Evolutionary conservation across 768 basidiomycete species (phyloP), one percentile per base, ranked within the genome.

Genomic region (Astraeus odoratus): DNA sequence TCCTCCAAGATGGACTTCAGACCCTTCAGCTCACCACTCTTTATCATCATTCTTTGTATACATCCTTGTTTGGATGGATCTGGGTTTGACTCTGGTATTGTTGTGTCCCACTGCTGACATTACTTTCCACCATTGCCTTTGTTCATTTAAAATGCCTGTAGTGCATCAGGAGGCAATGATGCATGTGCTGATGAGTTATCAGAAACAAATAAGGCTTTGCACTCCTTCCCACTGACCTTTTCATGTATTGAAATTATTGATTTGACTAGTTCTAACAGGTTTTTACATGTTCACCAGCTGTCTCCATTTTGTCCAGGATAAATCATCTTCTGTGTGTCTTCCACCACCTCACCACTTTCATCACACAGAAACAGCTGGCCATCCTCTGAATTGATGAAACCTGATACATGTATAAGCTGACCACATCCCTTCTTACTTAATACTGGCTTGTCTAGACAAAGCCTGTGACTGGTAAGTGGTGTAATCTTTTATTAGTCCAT

Each of bases 371-470:
- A n/a, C n/a, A n/a, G n/a, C n/a, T n/a, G n/a, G 1, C 70, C 67
- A 42, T 48, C 60, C 8, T 54, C 57, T 18, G 58, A 54, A 26
- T 59, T 59, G 34, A 72, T 64, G 39, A 71, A 71, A 25, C 65
- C 69, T 3, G 67, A 73, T 5, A 67, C 57, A 54, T 69, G 65
- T 27, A 70, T 68, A 1, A 68, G 42, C 0, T 51, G 44, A 1
- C 69, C 67, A 8, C 51, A 48, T 2, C 64, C 58, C 44, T 39
- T 39, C 9, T 39, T 24, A 1, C 12, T 3, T 23, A 39, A 5
- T 13, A 39, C 23, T 6, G 9, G 37, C 16, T 39, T 23, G 24
- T 39, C 16, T 25, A 3, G 37, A 15, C 22, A 6, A 25, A 25
- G 37, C 37, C 37, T 39, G 20, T n/a, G n/a, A n/a, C n/a, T n/a